Conservation (phyloP, 139 green algal genomes). For the Eudorina sp. region DNA sequence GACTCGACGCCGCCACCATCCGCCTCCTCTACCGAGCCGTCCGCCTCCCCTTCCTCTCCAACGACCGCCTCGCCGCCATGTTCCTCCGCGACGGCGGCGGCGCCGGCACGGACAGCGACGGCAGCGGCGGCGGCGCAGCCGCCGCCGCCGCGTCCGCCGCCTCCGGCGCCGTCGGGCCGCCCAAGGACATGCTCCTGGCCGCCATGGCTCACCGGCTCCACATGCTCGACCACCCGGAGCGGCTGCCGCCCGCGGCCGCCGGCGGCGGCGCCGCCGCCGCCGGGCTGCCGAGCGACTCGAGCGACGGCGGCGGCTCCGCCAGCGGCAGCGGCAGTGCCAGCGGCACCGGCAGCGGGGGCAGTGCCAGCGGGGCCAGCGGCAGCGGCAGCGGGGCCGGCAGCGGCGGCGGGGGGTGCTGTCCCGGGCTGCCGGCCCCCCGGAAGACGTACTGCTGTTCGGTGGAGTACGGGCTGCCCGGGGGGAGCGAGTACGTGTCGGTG, state of each 20-base stretch:
- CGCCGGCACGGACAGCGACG: background rate
- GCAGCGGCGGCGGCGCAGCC: background rate
- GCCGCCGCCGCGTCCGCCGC: background rate
- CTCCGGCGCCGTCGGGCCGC: background rate
- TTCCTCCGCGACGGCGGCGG: background rate
- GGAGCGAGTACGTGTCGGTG: constrained; percentile 48
- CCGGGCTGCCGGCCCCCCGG: background rate
- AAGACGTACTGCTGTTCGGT: constrained; percentile 40
- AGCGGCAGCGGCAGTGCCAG: background rate
- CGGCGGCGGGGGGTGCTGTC: background rate
- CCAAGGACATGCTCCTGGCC: constrained; percentile 40
- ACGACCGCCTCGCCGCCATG: constrained; percentile 41
- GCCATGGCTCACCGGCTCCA: constrained; percentile 39
- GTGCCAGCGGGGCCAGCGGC: background rate
- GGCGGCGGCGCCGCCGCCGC: background rate
- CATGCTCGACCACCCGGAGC: constrained; percentile 44
- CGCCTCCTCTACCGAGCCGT: constrained; percentile 32
- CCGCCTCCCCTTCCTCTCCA: constrained; percentile 50
- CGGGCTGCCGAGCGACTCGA: background rate
- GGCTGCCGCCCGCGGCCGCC: constrained; percentile 3
- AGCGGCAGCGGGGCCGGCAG: background rate
- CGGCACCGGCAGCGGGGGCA: background rate
- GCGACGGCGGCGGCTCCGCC: background rate
- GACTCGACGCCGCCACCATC: constrained; percentile 1
- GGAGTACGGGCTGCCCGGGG: constrained; percentile 51